A percentile compares a stretch with the other conserved stretches of the same genome.
Conservation (phyloP, 805 yeast species). For the Cyberlindnera lachancei region DNA sequence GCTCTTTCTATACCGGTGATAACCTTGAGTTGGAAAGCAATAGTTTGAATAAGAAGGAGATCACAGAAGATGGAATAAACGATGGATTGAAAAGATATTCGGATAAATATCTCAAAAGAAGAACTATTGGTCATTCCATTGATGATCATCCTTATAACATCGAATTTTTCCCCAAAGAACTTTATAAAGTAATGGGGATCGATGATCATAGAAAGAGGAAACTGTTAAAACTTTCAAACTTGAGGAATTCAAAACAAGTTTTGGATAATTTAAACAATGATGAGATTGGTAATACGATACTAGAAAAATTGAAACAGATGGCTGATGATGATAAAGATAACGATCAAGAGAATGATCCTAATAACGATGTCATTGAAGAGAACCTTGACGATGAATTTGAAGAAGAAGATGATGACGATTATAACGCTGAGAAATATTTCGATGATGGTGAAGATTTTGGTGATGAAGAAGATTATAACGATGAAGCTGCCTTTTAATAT, state of each 20-base stretch:
- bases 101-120: constrained; percentile 66
- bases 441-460: constrained; percentile 50
- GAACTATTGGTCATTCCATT: constrained; percentile 62
- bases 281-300: constrained; percentile 28
- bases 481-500: constrained; percentile 51
- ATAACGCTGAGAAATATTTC: constrained; percentile 56
- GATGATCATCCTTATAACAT: constrained; percentile 72
- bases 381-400: constrained; percentile 51
- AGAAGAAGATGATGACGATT: constrained; percentile 57
- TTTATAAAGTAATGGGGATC: constrained; percentile 64
- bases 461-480: constrained; percentile 44
- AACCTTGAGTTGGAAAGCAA: constrained; percentile 25
- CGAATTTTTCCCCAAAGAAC: constrained; percentile 70
- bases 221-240: constrained; percentile 33
- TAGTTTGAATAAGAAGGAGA: constrained; percentile 21
- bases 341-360: constrained; percentile 23
- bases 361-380: constrained; percentile 32
- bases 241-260: constrained; percentile 22
- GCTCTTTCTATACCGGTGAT: constrained; percentile 61
- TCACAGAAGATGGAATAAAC: constrained; percentile 34
- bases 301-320: constrained; percentile 41
- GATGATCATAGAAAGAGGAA: constrained; percentile 45
- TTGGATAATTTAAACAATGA: constrained; percentile 19
- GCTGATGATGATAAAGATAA: constrained; percentile 43
- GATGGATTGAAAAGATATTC: constrained; percentile 81